Percentiles rank a stretch among this genome's conserved stretches.
phyloP scores from a whole-genome alignment of 192 early-diverging fungal species.

The Irineochytrium annulatum region DNA sequence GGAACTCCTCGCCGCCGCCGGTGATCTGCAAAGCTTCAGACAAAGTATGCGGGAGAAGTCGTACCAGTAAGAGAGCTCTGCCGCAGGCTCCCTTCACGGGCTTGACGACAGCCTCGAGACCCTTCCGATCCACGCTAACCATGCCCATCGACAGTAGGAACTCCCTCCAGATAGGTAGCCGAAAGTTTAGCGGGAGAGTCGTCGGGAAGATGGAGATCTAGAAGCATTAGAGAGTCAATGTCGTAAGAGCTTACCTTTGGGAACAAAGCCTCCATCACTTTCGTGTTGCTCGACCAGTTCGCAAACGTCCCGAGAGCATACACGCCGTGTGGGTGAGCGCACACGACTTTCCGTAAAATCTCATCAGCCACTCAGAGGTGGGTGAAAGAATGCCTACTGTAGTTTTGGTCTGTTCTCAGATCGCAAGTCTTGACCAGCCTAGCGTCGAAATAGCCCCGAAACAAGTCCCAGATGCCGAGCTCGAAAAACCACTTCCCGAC shows the following conservation, averaged over 20 bases:
- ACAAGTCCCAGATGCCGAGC: slow-evolving; percentile 21
- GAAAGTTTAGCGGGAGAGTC: slow-evolving; percentile 36
- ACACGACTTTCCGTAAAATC: slow-evolving; percentile 1
- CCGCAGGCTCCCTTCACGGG: slow-evolving; percentile 6
- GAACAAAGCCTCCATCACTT: slow-evolving; percentile 21
- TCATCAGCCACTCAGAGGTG: background rate
- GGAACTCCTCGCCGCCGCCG: slow-evolving; percentile 36
- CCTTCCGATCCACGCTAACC: slow-evolving; percentile 16
- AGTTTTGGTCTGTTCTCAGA: slow-evolving; percentile 22
- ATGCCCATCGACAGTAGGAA: slow-evolving; percentile 21
- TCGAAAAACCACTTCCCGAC: slow-evolving; percentile 12
- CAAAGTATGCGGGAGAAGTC: slow-evolving; percentile 8
- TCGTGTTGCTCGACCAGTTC: slow-evolving; percentile 15
- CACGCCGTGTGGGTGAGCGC: slow-evolving; percentile 26
- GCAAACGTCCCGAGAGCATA: slow-evolving; percentile 28
- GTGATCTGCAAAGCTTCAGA: slow-evolving; percentile 9
- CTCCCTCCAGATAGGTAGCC: slow-evolving; percentile 23
- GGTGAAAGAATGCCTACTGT: slow-evolving; percentile 21
- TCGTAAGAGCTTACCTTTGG: slow-evolving; percentile 20
- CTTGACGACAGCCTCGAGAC: slow-evolving; percentile 17
- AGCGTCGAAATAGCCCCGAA: slow-evolving; percentile 24
- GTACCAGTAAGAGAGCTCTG: slow-evolving; percentile 21
- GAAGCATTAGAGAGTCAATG: no score
- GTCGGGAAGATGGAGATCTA: slow-evolving; percentile 12
- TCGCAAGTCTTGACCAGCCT: slow-evolving; percentile 29